Base-by-base conservation (phyloP, 1,284 basidiomycete genomes). In the Earliella scabrosa region DNA sequence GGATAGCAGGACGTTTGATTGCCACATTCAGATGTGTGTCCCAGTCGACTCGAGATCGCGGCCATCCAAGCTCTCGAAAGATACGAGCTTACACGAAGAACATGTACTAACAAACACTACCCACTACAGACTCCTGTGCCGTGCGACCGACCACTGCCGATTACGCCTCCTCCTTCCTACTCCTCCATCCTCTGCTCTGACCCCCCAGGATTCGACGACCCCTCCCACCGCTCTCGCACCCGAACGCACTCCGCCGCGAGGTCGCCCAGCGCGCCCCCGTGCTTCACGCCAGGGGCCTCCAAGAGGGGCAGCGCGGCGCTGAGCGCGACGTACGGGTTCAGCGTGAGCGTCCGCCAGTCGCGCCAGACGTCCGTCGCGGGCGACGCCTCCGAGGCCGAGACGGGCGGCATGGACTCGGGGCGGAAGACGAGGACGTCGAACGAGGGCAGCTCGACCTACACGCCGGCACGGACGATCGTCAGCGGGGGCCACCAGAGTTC, bases 391-490 rank as follows among this genome's bases (percentile, higher is more conserved):
- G n/a, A 16, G 7, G 16, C 11, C 13, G 35, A 24, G 4, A 50
- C 31, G 2, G 45, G 21, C 2, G 54, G 45, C 54, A 56, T 56
- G 24, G 39, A 43, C 45, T 51, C 54, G n/a, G 54, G 54, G 26
- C 24, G 36, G 38, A 47, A 44, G 9, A 56, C 49, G 20, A 56
- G 39, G n/a, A 56, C 49, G 45, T 56, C 54, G 26, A 56, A 56
- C 6, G 45, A 27, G 21, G 54, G 54, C 11, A 47, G 45, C 18
- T 56, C 54, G 31, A 56, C 39, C 54, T 56, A 31, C 21, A 23
- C 4, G 31, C 9, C 10, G 16, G 27, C 29, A 5, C 34, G 2
- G 20, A 20, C 6, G 6, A 11, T 7, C 27, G 13, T 26, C 14
- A 6, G 11, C 16, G n/a, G n/a, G n/a, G n/a, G n/a, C n/a, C n/a